A percentile compares a stretch with the other conserved stretches of the same genome.
phyloP scores from a whole-genome alignment of 2,329 filamentous ascomycete species.

The Fusarium sp. region DNA sequence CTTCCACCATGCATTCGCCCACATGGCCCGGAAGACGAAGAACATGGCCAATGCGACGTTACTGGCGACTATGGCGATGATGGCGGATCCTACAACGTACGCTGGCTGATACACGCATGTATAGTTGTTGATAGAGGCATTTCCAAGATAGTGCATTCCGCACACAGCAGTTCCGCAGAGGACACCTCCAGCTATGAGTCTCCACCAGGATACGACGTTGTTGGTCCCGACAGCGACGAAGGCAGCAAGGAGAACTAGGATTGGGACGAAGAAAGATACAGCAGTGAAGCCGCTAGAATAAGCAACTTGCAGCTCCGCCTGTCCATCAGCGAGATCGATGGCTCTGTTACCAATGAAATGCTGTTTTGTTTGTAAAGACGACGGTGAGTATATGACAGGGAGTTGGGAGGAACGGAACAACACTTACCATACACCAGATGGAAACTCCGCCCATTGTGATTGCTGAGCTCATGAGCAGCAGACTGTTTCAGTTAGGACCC shows the following conservation, averaged over 20 bases:
- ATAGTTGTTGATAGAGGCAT: conserved; percentile 86
- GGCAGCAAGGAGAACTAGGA: conserved; percentile 79
- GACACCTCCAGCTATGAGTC: conserved; percentile 74
- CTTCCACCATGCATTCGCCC: conserved; percentile 86
- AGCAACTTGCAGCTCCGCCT: conserved; percentile 75
- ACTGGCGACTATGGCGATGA: conserved; percentile 82
- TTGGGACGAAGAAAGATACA: conserved; percentile 84
- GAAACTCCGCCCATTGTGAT: conserved; percentile 81
- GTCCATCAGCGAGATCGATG: conserved; percentile 77
- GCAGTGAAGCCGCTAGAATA: conserved; percentile 82
- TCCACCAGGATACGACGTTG: conserved; percentile 70
- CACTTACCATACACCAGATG: conserved; percentile 78
- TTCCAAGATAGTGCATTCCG: conserved; percentile 91
- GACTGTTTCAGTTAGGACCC: conserved; percentile 58
- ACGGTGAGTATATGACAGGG: conserved; percentile 13
- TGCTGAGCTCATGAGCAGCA: conserved; percentile 75
- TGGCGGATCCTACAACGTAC: conserved; percentile 76
- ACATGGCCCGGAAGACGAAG: conserved; percentile 81
- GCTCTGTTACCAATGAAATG: conserved; percentile 82
- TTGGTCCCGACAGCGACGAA: conserved; percentile 78
- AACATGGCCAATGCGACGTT: conserved; percentile 80
- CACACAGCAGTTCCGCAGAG: conserved; percentile 83
- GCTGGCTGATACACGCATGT: conserved; percentile 70
- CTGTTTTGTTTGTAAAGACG: conserved; percentile 21
- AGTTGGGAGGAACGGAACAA: not conserved